Base-by-base conservation (phyloP, 2,329 filamentous ascomycete species). In the Beauveria sp. region DNA sequence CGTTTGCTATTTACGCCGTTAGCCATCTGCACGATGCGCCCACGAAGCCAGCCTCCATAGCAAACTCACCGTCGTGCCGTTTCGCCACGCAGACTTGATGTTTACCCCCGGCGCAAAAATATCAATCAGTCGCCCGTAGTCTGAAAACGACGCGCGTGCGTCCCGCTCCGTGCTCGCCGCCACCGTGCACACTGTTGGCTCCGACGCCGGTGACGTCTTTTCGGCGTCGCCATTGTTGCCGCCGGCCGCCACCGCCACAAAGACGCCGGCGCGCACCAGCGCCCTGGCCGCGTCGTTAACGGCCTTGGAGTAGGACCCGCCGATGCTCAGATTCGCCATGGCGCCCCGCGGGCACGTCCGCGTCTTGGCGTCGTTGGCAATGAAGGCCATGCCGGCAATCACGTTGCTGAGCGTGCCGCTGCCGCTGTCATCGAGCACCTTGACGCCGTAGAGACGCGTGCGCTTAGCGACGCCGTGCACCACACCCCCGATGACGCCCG, bases 291-390 rank as follows among this genome's bases (percentile, higher is more conserved):
- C 80, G 28, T 66, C 69, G 73, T 82, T 83, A 61, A 81, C 67
- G 34, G 79, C 69, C 1, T 72, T 60, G 3, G 77, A 78, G 63
- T 43, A 63, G 24, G 66, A 55, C 12, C 80, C 80, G 30, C 80
- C 80, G 5, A 83, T 76, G 16, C 77, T 80, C 78, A 83, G 78
- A 71, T 78, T 81, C 63, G 78, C 75, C 26, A 82, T 78, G 43
- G 74, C 70, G 34, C 77, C 75, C 46, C 69, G 72, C 64, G 70
- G 67, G 69, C 74, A 76, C 63, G 62, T 70, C 7, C 62, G 50
- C 5, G 42, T 50, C 56, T 58, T 59, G 30, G 69, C 64, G 66
- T 78, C 74, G 20, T 64, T 62, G 50, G 70, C 69, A 6, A 76
- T 74, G 52, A 68, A 77, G 69, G 76, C 72, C 58, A 77, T 74